phyloP scores from a whole-genome alignment of 108 stramenopile species.

The Nitzschia putrida region DNA sequence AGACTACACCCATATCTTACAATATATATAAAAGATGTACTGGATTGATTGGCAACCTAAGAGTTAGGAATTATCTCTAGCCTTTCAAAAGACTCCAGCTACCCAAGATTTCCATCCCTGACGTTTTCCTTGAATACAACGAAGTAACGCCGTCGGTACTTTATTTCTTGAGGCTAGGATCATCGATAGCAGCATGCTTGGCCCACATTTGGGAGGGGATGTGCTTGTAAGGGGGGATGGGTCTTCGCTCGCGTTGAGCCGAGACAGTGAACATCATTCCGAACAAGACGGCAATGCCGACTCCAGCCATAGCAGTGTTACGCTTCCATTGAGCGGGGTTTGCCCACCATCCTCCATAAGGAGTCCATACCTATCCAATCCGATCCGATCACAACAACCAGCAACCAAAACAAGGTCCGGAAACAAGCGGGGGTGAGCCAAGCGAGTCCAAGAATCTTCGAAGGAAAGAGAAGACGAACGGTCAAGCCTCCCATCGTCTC shows the following conservation, averaged over 20 bases:
- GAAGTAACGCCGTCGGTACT: not conserved
- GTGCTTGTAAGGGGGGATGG: constrained; percentile 53
- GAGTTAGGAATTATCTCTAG: too few species aligned
- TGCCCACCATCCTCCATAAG: constrained; percentile 87
- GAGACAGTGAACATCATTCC: constrained; percentile 66
- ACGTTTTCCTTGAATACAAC: too few species aligned
- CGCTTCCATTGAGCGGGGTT: constrained; percentile 76
- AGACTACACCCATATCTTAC: too few species aligned
- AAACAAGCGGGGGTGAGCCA: not conserved
- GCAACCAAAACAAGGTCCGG: constrained; percentile 1
- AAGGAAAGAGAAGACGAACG: constrained; percentile 1
- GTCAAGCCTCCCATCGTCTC: not conserved
- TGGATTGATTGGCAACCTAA: too few species aligned
- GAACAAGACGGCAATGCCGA: constrained; percentile 42
- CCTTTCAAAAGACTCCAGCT: too few species aligned
- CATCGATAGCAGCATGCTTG: constrained; percentile 56
- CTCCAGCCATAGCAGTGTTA: constrained; percentile 63
- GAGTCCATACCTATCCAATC: constrained; percentile 77
- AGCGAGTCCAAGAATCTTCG: not conserved
- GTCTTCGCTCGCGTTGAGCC: constrained; percentile 70
- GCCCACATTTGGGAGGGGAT: constrained; percentile 59
- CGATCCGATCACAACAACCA: constrained; percentile 33
- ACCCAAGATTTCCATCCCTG: too few species aligned
- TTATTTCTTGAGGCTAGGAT: constrained; percentile 45
- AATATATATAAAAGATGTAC: too few species aligned